Evolutionary conservation across 306 rosid species (phyloP), one percentile per base, ranked within the genome.

Genomic region (Fragaria nilgerrensis): DNA sequence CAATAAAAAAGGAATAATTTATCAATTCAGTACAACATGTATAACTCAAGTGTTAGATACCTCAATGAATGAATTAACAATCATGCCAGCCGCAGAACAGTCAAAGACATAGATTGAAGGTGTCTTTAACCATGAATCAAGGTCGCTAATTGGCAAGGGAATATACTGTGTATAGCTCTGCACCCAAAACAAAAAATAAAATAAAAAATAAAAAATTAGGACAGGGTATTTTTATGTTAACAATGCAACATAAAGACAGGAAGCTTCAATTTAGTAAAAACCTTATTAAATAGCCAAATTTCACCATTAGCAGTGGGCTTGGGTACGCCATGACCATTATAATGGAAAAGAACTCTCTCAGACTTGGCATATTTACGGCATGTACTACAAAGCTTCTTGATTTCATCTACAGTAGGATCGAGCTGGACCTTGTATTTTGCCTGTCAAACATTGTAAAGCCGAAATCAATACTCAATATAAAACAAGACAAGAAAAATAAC

Each of bases 201-300:
- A 68, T 29, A 29, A 27, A 27, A 27, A 27, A 27, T 27, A 14
- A 13, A 15, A 62, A 68, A 52, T 79, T 49, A 77, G 77, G 77
- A 81, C 56, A n/a, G 50, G 36, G 50, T 2, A 25, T 45, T 12
- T 61, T 61, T 10, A 44, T 44, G 8, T 61, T 43, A 29, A 61
- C 43, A 45, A 5, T 43, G 78, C 45, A 75, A 44, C 45, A 23
- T 43, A 75, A 61, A 47, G 19, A 64, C 61, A 73, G 39, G 55
- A 48, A 50, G 47, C 68, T 62, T 75, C 48, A 72, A 56, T 75
- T 62, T 4, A 52, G 75, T 61, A 67, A 66, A 79, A 63, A 95
- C 99, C 99, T 89, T 96, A 84, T 96, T 93, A 85, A 96, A 96
- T 72, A 96, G 94, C 99, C 99, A 96, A 74, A 96, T 91, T 96